These are phyloP conservation scores for Gynostemma pentaphyllum DNA, from an alignment of 306 rosid genomes.

Conservation along the genomic window DNA sequence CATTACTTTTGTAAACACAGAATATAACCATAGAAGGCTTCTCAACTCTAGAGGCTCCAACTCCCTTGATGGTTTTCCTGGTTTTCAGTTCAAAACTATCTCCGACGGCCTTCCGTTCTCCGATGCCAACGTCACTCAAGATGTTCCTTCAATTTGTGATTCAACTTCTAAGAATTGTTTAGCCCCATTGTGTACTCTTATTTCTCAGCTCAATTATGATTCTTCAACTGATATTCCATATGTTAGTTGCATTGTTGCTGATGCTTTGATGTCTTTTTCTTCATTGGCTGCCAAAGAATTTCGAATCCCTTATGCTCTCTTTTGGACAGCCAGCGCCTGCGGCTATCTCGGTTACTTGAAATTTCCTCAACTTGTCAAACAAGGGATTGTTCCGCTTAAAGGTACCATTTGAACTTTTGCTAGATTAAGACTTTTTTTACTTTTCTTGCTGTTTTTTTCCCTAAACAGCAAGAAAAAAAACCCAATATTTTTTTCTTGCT, in stretches of 20 bases:
- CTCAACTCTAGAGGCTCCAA: conserved; percentile 1
- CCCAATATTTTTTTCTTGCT: too few relatives aligned
- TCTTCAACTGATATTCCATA: conserved; percentile 17
- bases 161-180: conserved; percentile 24
- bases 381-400: conserved; percentile 39
- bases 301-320: conserved; percentile 27
- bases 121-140: conserved; percentile 32
- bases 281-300: conserved; percentile 29
- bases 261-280: conserved; percentile 35
- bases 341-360: conserved; percentile 32
- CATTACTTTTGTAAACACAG: conserved; percentile 5
- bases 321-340: conserved; percentile 44
- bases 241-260: conserved; percentile 34
- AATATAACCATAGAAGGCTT: neutral
- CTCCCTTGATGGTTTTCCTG: neutral
- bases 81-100: neutral
- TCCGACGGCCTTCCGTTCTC: conserved; percentile 48
- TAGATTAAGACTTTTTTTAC: too few relatives aligned
- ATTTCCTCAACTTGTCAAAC: conserved; percentile 8
- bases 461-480: too few relatives aligned
- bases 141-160: conserved; percentile 20
- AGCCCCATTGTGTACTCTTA: conserved; percentile 28
- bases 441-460: too few relatives aligned
- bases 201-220: conserved; percentile 18
- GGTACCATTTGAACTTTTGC: conserved; percentile 26